Percentiles rank a stretch among this genome's conserved stretches.
phyloP scores from a whole-genome alignment of 148 eudicot species.

The Rhododendron molle region DNA sequence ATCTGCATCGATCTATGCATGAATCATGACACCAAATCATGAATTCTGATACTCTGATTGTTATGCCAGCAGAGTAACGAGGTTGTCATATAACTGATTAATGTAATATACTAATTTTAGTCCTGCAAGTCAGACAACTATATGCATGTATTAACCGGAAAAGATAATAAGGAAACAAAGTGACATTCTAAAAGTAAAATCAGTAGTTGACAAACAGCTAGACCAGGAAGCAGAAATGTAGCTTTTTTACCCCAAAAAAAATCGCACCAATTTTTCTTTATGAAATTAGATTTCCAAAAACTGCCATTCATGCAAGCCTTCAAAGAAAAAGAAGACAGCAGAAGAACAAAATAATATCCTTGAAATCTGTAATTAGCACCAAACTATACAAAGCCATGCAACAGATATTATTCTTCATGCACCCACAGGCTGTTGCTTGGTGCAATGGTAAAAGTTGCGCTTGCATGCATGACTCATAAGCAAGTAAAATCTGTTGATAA shows the following conservation, averaged over 20 bases:
- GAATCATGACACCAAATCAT: background rate
- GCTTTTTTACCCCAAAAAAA: background rate
- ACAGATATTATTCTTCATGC: background rate
- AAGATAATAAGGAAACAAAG: background rate
- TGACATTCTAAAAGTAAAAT: background rate
- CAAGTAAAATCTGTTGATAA: background rate
- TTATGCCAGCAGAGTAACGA: background rate
- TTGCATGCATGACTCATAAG: background rate
- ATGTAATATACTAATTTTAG: background rate
- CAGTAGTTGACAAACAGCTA: background rate
- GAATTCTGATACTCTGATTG: background rate
- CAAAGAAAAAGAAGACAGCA: background rate
- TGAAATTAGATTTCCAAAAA: background rate
- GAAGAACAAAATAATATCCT: background rate
- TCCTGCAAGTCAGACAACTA: background rate
- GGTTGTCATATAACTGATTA: background rate
- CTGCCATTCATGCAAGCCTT: background rate
- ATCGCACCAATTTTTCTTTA: background rate
- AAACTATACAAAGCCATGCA: background rate
- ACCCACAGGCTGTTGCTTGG: background rate
- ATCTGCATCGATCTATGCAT: background rate
- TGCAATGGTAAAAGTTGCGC: background rate
- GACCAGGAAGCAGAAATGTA: background rate
- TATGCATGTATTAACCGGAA: background rate
- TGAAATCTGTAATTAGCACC: background rate